Conservation (phyloP, 495 filamentous ascomycete genomes). For the Venustampulla echinocandica region DNA sequence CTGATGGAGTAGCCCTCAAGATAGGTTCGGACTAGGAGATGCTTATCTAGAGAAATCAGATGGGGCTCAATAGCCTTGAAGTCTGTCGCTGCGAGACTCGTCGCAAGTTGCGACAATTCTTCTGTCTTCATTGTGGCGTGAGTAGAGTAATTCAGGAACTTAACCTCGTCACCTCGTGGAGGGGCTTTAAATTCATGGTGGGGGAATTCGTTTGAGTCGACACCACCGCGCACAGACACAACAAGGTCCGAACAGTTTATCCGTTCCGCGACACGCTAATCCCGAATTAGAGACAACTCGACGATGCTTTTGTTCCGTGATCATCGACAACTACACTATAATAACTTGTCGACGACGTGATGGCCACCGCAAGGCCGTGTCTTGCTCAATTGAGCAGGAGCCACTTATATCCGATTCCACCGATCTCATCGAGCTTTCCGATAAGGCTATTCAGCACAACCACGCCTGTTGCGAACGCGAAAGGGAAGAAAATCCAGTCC, state of each 20-base stretch:
- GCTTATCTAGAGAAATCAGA: slow-evolving; percentile 70
- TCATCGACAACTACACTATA: not conserved
- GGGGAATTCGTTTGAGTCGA: no score
- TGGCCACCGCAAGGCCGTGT: slow-evolving; percentile 19
- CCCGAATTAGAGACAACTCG: not conserved
- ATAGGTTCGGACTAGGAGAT: slow-evolving; percentile 79
- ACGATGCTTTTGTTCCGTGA: not conserved
- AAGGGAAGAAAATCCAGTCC: slow-evolving; percentile 29
- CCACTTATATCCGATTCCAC: slow-evolving; percentile 3
- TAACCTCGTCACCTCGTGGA: not conserved
- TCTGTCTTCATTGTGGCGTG: slow-evolving; percentile 37
- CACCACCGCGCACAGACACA: no score
- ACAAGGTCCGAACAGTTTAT: not conserved
- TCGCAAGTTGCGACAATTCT: slow-evolving; percentile 39
- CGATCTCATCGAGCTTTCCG: not conserved
- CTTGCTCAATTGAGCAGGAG: slow-evolving; percentile 24
- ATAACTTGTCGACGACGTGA: slow-evolving; percentile 8
- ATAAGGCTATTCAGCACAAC: slow-evolving; percentile 9
- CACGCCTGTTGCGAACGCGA: not conserved
- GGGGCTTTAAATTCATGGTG: slow-evolving; percentile 1
- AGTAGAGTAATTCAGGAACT: no score
- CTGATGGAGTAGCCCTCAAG: slow-evolving; percentile 75
- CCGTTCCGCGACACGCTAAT: not conserved
- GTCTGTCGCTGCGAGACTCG: slow-evolving; percentile 50
- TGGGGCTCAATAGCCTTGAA: slow-evolving; percentile 73